Base-by-base conservation (phyloP, 2,329 filamentous ascomycete species). In the Apiospora marii region DNA sequence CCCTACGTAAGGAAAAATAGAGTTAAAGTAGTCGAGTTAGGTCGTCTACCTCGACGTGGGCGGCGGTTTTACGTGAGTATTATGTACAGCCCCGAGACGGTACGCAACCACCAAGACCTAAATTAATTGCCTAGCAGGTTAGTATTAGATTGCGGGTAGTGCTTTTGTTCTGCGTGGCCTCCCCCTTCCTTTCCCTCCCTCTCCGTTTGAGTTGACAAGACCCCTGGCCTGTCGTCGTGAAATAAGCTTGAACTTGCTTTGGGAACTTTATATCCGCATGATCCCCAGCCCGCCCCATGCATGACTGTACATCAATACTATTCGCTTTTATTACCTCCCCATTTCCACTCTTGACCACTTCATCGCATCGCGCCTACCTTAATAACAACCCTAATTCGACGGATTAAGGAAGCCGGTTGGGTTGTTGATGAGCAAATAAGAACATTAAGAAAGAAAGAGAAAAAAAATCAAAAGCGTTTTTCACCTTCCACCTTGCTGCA, bases 161-260 rank as follows among this genome's bases (percentile, higher is more conserved):
- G 30, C 37, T 61, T 34, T 22, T 19, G n/a, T 37, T 61, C 53
- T 37, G 3, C 53, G 14, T 22, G 16, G 16, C n/a, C 7, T 19
- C 34, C 58, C 58, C 7, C 34, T 41, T n/a, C 58, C 19, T 30
- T 64, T 13, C 30, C 34, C 16, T 12, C 30, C 16, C 51, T 41
- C 30, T 34, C 30, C 30, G 27, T 34, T 37, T 27, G 19, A 7
- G n/a, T 16, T 53, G 46, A 37, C 68, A 49, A 58, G 37, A 70
- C 68, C 68, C 68, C 68, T 70, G 68, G 37, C 34, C 68, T 70
- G 68, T 70, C 48, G 68, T 22, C 37, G 68, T 51, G 68, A 70
- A 70, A 41, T 70, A 70, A 70, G 68, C 68, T 70, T 70, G 68
- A 70, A 70, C 58, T 24, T 70, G 68, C 49, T 70, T 70, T 70